phyloP scores from a whole-genome alignment of 2,329 filamentous ascomycete genomes.

The Beauveria australis region DNA sequence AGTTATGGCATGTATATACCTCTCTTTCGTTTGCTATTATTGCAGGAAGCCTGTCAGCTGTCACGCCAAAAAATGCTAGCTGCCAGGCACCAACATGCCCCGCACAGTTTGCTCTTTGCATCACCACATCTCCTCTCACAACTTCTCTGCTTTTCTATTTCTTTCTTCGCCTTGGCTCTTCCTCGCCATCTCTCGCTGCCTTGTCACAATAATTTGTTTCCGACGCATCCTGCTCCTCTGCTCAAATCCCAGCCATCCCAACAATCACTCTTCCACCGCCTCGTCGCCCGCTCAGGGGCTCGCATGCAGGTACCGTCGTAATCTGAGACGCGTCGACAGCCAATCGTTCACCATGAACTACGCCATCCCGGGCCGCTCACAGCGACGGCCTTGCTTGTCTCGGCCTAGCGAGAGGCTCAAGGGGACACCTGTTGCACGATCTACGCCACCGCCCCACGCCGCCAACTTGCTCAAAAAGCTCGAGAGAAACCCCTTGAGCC shows the following conservation, averaged over 20 bases:
- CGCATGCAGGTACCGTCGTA: slow-evolving; percentile 20
- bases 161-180: not conserved
- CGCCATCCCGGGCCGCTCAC: slow-evolving; percentile 5
- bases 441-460: slow-evolving; percentile 5
- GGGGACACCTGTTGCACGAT: slow-evolving; percentile 6
- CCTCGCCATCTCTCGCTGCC: not conserved
- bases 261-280: not conserved
- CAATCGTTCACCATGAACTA: slow-evolving; percentile 20
- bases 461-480: not conserved
- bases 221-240: not conserved
- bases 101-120: not conserved
- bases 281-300: slow-evolving; percentile 11
- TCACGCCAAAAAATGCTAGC: not conserved
- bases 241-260: not conserved
- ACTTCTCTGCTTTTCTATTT: not conserved
- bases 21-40: not conserved
- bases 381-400: not conserved
- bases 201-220: not conserved
- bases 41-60: not conserved
- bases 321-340: slow-evolving; percentile 26
- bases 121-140: not conserved
- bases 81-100: not conserved
- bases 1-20: no score
- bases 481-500: no score
- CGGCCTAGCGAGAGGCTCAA: not conserved